phyloP scores from a whole-genome alignment of 768 basidiomycete genomes.

The Nevesoporus exiguus region DNA sequence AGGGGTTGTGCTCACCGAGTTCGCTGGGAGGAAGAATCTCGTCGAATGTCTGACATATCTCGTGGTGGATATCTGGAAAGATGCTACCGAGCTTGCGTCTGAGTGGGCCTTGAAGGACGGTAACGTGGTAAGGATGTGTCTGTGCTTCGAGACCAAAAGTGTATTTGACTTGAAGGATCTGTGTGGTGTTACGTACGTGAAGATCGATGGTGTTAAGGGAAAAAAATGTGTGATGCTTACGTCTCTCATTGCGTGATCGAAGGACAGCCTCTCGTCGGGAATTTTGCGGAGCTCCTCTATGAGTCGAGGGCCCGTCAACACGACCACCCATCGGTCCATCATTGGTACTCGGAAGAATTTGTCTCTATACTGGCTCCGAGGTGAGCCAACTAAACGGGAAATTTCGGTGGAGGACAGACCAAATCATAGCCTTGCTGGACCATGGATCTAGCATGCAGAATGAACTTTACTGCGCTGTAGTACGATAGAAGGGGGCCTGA shows the following conservation, averaged over 20 bases:
- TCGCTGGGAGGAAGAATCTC: constrained; percentile 25
- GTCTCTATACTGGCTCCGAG: constrained; percentile 26
- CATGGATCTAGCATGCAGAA: constrained; percentile 31
- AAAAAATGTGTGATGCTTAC: constrained; percentile 26
- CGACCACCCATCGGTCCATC: constrained; percentile 44
- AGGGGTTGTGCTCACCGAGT: constrained; percentile 15
- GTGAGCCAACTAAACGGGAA: constrained; percentile 13
- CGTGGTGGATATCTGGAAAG: constrained; percentile 34
- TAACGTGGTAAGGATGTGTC: constrained; percentile 35
- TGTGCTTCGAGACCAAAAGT: constrained; percentile 35
- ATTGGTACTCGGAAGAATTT: constrained; percentile 43
- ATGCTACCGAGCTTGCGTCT: constrained; percentile 33
- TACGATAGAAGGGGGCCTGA: constrained; percentile 34
- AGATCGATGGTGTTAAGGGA: background rate
- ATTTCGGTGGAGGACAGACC: constrained; percentile 17
- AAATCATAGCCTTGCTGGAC: constrained; percentile 37
- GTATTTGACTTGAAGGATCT: constrained; percentile 39
- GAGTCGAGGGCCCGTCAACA: constrained; percentile 39
- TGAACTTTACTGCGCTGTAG: constrained; percentile 30
- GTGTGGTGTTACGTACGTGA: constrained; percentile 17
- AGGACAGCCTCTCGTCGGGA: constrained; percentile 46
- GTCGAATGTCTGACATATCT: constrained; percentile 32
- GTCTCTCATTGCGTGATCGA: constrained; percentile 37
- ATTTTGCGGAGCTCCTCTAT: constrained; percentile 51
- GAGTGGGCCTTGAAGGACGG: constrained; percentile 31